Base-by-base conservation (phyloP, 169 alveolate genomes). In the Cystoisospora suis region DNA sequence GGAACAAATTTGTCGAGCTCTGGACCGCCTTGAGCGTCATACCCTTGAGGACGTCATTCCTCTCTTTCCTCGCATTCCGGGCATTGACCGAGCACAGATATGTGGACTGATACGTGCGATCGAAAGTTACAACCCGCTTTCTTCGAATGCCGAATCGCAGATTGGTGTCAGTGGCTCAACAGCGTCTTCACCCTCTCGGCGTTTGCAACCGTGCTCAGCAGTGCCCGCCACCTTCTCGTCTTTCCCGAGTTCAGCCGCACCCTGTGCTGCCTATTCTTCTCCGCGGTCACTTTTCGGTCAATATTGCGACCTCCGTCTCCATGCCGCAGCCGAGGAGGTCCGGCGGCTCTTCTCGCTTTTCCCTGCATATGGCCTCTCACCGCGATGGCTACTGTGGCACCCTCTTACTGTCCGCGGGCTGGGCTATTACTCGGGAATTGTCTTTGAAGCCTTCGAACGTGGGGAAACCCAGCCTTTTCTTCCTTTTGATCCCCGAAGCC, bases 361-460 rank as follows among this genome's bases (percentile, higher is more conserved):
- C 5, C 83, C 53, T 2, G 58, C 42, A 34, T 40, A 72, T 38
- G 83, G 56, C 12, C 23, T 72, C 83, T 72, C 83, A 2, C 83
- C 29, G 47, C n/a, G 36, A 40, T 88, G 92, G 92, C 83, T 88
- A 17, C 70, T 44, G 47, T 56, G 83, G 75, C 89, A 88, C 36
- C 85, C 58, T 40, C 89, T 79, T 90, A 93, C 75, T 81, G 95
- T 93, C 40, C 91, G 95, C 36, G 95, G 95, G n/a, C 90, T 93
- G 34, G 91, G 91, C 75, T 93, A 93, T 77, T 93, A 93, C 91
- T 65, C 94, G 80, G 95, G 95, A 6, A 75, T 90, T 32, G 95
- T 93, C 7, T 93, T 90, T 47, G 95, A 93, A 75, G 94, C 93
- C 15, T 89, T 89, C 86, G 95, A 93, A 53, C 90, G 94, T 4